Evolutionary conservation across 495 filamentous ascomycete species (phyloP).

Genomic region (Clavariopsis aquatica): DNA sequence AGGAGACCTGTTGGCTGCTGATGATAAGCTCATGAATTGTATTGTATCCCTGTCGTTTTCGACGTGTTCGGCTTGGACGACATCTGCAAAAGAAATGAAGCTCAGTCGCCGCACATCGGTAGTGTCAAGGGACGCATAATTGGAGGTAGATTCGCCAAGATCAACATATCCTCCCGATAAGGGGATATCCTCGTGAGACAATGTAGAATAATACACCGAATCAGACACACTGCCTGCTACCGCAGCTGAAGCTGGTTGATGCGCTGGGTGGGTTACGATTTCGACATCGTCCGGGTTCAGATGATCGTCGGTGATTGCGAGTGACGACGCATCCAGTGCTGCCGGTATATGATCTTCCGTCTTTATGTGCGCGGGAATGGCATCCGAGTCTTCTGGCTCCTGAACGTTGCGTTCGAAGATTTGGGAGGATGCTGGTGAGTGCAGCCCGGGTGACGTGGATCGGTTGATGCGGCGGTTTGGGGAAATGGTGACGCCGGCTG

Average conservation of each 20-base stretch:
- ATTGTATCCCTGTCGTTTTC: conserved; percentile 62
- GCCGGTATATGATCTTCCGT: conserved; percentile 92
- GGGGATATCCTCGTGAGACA: conserved; percentile 38
- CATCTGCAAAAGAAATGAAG: conserved; percentile 94
- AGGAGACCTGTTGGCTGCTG: conserved; percentile 65
- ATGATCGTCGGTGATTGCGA: conserved; percentile 79
- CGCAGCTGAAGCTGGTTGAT: conserved; percentile 71
- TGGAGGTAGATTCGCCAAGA: conserved; percentile 59
- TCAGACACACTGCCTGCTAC: conserved; percentile 46
- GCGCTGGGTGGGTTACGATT: conserved; percentile 78
- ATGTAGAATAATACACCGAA: conserved; percentile 39
- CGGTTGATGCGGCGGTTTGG: conserved; percentile 37
- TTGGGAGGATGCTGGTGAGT: conserved; percentile 62
- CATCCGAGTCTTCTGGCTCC: conserved; percentile 66
- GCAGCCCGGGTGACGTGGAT: conserved; percentile 47
- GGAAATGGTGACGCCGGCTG: conserved; percentile 23
- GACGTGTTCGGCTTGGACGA: conserved; percentile 86
- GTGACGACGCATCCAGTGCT: conserved; percentile 82
- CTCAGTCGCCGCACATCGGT: conserved; percentile 78
- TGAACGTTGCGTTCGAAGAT: conserved; percentile 96
- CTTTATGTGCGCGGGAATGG: conserved; percentile 83
- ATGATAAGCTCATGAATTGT: conserved; percentile 57
- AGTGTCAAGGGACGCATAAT: conserved; percentile 71
- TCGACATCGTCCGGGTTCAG: conserved; percentile 80
- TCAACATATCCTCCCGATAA: conserved; percentile 46